Percentiles rank a stretch among this genome's conserved stretches.
Evolutionary conservation across 345 rosid genomes (phyloP).

Genomic region (Abelmoschus esculentus): DNA sequence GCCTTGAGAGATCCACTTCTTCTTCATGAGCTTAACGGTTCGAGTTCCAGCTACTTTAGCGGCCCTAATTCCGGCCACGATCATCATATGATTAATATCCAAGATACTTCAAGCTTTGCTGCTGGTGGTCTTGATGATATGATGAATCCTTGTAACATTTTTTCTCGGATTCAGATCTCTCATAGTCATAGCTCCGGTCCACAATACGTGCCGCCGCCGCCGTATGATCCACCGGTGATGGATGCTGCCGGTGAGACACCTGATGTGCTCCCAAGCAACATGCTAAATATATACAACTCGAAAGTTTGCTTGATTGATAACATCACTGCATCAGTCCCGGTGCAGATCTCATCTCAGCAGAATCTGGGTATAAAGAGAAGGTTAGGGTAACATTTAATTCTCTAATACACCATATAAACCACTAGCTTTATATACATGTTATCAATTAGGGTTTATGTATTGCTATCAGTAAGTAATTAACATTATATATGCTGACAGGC

Average conservation of each 20-base stretch:
- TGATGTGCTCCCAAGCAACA: constrained; percentile 24
- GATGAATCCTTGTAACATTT: constrained; percentile 31
- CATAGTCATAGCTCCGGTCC: constrained; percentile 14
- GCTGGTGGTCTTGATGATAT: constrained; percentile 16
- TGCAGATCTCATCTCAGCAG: constrained; percentile 86
- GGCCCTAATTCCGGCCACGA: neutral
- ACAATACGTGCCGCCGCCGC: constrained; percentile 10
- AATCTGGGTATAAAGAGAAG: constrained; percentile 87
- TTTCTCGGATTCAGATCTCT: constrained; percentile 73
- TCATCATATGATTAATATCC: neutral
- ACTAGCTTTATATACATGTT: neutral
- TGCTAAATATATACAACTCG: constrained; percentile 29
- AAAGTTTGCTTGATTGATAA: constrained; percentile 38
- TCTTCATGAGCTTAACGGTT: constrained; percentile 32
- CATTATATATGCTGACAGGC: neutral
- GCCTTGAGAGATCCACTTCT: constrained; percentile 65
- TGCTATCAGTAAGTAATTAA: neutral
- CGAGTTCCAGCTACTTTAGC: constrained; percentile 12
- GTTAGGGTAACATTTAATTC: constrained; percentile 24
- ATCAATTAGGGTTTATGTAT: constrained; percentile 3
- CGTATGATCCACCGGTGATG: constrained; percentile 31
- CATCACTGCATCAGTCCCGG: constrained; percentile 28
- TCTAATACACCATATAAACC: neutral
- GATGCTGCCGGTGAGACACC: constrained; percentile 22
- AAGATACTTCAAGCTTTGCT: neutral